These are phyloP conservation scores for Sequoia sempervirens DNA, from an alignment of 75 land plant genomes.

Conservation along the genomic window DNA sequence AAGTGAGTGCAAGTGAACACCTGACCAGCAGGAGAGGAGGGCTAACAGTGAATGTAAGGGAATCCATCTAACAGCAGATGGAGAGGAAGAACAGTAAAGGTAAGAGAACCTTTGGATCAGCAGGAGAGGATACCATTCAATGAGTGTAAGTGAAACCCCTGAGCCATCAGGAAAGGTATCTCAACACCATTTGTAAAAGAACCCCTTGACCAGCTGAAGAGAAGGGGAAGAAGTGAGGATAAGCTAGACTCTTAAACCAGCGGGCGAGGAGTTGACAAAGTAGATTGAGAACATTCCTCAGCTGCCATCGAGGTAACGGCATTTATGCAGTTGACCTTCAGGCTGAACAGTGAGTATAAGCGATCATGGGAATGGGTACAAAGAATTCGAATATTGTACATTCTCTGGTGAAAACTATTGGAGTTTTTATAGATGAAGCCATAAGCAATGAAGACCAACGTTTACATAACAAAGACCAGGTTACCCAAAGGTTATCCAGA, in stretches of 20 bases:
- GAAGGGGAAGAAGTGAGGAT: not conserved
- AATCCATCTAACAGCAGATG: not conserved
- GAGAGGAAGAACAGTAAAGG: not conserved
- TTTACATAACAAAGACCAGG: slow-evolving; percentile 39
- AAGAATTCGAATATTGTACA: not conserved
- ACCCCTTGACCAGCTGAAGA: not conserved
- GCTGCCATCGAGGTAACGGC: not conserved
- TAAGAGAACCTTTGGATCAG: not conserved
- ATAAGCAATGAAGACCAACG: slow-evolving; percentile 31
- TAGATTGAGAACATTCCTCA: not conserved
- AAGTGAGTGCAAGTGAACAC: not conserved
- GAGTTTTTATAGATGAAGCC: slow-evolving; percentile 30
- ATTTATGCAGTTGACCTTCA: not conserved
- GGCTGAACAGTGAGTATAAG: not conserved
- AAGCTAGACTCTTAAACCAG: not conserved
- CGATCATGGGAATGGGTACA: not conserved
- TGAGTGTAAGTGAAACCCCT: not conserved
- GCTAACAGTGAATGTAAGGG: not conserved
- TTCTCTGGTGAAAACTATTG: slow-evolving; percentile 18
- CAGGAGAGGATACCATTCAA: not conserved
- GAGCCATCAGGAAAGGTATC: not conserved
- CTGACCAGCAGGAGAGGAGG: not conserved
- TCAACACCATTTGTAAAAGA: not conserved
- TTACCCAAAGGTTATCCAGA: slow-evolving; percentile 35
- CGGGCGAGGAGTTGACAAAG: not conserved